Base-by-base conservation (phyloP, 441 rosid genomes). In the Omphalea diandra region DNA sequence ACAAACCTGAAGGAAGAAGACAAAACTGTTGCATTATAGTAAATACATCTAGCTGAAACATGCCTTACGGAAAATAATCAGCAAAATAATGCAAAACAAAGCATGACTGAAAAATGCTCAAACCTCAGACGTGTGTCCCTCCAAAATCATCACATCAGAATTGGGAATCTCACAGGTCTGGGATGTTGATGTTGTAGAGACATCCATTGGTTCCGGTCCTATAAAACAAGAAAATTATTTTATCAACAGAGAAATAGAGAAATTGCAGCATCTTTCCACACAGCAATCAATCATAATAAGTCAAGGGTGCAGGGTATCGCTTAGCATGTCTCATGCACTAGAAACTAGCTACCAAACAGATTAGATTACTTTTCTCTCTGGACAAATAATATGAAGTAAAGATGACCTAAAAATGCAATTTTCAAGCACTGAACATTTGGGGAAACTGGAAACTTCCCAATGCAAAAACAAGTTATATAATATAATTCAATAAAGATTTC, bases 111-210 rank as follows among this genome's bases (percentile, higher is more conserved):
- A 68, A 49, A 58, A 80, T 63, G 49, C 62, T 60, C 80, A 65
- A 86, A 96, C 99, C 99, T 96, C 98, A 46, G 97, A 88, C 68
- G 94, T 86, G 79, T 96, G 99, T 26, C 99, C 96, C 83, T 90
- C 98, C 83, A 95, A 83, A 79, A 95, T 82, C 75, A 87, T 83
- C 80, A 95, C 99, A 76, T 95, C 95, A 17, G 89, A 84, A 75
- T 53, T 80, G 67, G 90, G 90, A 82, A 93, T 87, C 74, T 88
- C 97, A 70, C 82, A 81, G 35, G 90, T 60, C 83, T 80, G 87
- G 69, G 94, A 83, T 35, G 87, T 77, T 74, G 87, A 65, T 32
- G 86, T 47, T 18, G 82, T 72, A 62, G 75, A 82, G 11, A 88
- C 78, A 76, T 93, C 97, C 96, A 91, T 93, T 62, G 93, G 92